A percentile compares a stretch with the other conserved stretches of the same genome.
phyloP scores from a whole-genome alignment of 441 rosid genomes.

The Eutrema salsugineum region DNA sequence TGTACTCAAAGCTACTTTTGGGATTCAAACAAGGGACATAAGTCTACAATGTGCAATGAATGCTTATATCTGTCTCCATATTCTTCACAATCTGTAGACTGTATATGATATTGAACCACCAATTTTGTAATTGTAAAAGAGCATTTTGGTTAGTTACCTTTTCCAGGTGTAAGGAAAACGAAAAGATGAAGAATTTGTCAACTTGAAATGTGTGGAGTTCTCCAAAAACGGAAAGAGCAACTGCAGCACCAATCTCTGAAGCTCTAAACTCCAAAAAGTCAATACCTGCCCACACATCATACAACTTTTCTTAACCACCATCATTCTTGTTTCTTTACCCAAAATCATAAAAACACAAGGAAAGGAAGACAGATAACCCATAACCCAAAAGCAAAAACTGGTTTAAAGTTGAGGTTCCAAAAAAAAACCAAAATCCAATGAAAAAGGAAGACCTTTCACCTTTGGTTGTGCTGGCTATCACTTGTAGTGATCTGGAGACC shows the following conservation, averaged over 20 bases:
- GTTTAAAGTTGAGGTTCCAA: neutral
- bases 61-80: neutral
- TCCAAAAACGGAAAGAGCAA: slow-evolving; percentile 45
- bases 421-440: neutral
- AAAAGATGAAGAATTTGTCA: slow-evolving; percentile 7
- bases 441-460: slow-evolving; percentile 32
- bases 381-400: neutral
- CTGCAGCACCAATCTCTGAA: slow-evolving; percentile 58
- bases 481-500: slow-evolving; percentile 37
- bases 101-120: neutral
- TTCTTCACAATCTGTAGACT: neutral
- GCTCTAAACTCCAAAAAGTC: slow-evolving; percentile 59
- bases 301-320: slow-evolving; percentile 1
- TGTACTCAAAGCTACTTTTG: neutral
- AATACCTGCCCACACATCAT: slow-evolving; percentile 40
- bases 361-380: neutral
- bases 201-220: neutral
- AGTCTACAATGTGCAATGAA: neutral
- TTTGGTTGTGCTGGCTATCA: slow-evolving; percentile 41
- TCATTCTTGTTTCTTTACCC: slow-evolving; percentile 20
- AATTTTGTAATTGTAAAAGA: neutral
- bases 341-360: neutral
- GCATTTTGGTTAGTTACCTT: slow-evolving; percentile 9
- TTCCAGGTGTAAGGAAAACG: slow-evolving; percentile 9
- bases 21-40: neutral